phyloP scores from a whole-genome alignment of 2,329 filamentous ascomycete species.

The Claviceps africana region DNA sequence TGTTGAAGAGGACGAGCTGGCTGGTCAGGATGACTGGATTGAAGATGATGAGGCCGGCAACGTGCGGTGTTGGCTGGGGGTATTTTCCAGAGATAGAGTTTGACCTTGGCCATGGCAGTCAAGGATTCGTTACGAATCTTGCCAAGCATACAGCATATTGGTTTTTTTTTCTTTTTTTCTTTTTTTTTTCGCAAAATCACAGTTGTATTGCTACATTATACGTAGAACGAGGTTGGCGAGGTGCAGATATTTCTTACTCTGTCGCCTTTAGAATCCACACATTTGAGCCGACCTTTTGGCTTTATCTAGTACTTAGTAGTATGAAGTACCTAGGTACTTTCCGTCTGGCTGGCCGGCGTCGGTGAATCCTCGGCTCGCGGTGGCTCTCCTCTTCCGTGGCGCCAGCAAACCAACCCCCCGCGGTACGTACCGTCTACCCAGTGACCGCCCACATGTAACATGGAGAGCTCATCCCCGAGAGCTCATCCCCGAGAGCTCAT shows the following conservation, averaged over 20 bases:
- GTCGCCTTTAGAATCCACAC: too few relatives aligned
- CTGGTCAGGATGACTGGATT: slow-evolving; percentile 62
- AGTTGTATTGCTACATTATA: neutral
- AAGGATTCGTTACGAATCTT: neutral
- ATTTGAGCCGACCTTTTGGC: too few relatives aligned
- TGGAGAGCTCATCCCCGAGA: neutral
- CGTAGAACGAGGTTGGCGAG: neutral
- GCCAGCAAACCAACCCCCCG: too few relatives aligned
- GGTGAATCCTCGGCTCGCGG: slow-evolving; percentile 6
- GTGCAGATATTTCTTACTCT: neutral
- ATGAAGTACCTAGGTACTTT: neutral
- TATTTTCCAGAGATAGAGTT: slow-evolving; percentile 29
- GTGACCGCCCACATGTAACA: neutral
- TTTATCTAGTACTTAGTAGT: too few relatives aligned
- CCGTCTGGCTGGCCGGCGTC: neutral
- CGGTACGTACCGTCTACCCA: neutral
- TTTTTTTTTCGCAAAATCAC: neutral
- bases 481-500: neutral
- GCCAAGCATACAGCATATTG: neutral
- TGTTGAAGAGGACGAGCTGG: slow-evolving; percentile 47
- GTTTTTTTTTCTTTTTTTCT: too few relatives aligned
- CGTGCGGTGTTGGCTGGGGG: slow-evolving; percentile 57
- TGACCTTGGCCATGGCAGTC: neutral
- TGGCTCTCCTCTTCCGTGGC: neutral
- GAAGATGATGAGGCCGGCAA: slow-evolving; percentile 30